Conservation (phyloP, 1,284 basidiomycete species). For the Apiotrichum montevideense region DNA sequence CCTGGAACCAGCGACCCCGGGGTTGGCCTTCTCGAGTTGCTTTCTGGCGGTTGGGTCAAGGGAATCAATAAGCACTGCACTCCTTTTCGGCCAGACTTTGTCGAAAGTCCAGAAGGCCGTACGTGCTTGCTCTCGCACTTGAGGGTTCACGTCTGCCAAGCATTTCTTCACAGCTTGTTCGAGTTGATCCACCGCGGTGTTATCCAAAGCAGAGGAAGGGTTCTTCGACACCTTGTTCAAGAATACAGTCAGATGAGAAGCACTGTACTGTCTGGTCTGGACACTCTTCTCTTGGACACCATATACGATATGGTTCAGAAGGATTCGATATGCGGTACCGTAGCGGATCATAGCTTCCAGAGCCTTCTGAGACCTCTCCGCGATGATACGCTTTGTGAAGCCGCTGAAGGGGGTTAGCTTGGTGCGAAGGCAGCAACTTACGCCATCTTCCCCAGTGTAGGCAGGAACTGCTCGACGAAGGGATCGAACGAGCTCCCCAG, state of each 20-base stretch:
- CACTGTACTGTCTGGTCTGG: slow-evolving; percentile 64
- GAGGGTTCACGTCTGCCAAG: slow-evolving; percentile 70
- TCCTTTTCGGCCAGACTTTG: slow-evolving; percentile 66
- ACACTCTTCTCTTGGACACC: slow-evolving; percentile 78
- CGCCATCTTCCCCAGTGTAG: slow-evolving; percentile 73
- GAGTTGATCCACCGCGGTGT: slow-evolving; percentile 62
- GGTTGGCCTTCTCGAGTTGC: slow-evolving; percentile 77
- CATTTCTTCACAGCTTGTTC: slow-evolving; percentile 67
- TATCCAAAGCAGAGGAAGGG: slow-evolving; percentile 52
- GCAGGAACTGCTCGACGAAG: slow-evolving; percentile 67
- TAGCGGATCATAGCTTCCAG: slow-evolving; percentile 64
- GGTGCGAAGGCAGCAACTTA: slow-evolving; percentile 12
- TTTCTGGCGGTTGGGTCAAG: slow-evolving; percentile 69
- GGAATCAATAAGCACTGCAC: slow-evolving; percentile 57
- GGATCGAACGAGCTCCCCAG: slow-evolving; percentile 70
- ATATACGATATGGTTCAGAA: slow-evolving; percentile 66
- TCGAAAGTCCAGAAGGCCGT: slow-evolving; percentile 76
- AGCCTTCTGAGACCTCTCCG: slow-evolving; percentile 73
- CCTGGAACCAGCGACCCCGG: slow-evolving; percentile 28
- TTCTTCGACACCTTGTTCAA: slow-evolving; percentile 62
- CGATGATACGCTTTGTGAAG: slow-evolving; percentile 92
- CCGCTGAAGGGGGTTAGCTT: slow-evolving; percentile 26
- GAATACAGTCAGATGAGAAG: slow-evolving; percentile 65
- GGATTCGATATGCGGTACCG: slow-evolving; percentile 62
- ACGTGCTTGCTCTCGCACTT: slow-evolving; percentile 69